Base-by-base conservation (phyloP, 2,329 filamentous ascomycete species). In the Colletotrichum sojae region DNA sequence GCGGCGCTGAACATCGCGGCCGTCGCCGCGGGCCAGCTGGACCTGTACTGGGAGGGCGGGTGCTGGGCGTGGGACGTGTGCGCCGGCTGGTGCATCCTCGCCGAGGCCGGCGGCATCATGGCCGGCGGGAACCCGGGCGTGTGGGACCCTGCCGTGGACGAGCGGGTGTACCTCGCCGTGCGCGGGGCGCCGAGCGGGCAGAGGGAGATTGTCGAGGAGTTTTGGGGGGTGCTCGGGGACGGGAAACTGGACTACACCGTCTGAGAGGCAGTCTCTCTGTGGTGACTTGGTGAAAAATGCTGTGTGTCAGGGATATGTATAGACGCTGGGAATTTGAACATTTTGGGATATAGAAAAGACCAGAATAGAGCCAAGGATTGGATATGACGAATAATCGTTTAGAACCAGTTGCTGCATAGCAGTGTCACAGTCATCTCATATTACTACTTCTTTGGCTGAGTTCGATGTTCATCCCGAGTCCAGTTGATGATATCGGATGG, bases 51-150 rank as follows among this genome's bases (percentile, higher is more conserved):
- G 93, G 93, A 95, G 81, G 92, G 91, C 45, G 93, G 93, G 0
- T 94, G 92, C 79, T 95, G 92, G 88, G 92, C 92, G 2, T 95
- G 93, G 93, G 93, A 95, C 78, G 93, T 95, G 2, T 93, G 91
- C 76, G 93, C 93, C 5, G 93, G 90, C 0, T 95, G 92, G 93
- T 89, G 91, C 67, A 91, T 95, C 69, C 81, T 95, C 27, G 82
- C 83, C 36, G 93, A 95, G 82, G 91, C 92, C 0, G 93, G 93
- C 0, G 93, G 93, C 0, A 83, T 88, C 59, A 89, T 95, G 83
- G 91, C 87, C 8, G 86, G 91, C 76, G 92, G 90, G 5, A 94
- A 95, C 77, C 90, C 91, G 0, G 92, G 92, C 0, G 86, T 88
- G 63, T 95, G 92, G 92, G 80, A 88, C n/a, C 83, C 86, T 2